Evolutionary conservation across 768 basidiomycete species (phyloP), one percentile per base, ranked within the genome.

Genomic region (Rhizopogon sp.): DNA sequence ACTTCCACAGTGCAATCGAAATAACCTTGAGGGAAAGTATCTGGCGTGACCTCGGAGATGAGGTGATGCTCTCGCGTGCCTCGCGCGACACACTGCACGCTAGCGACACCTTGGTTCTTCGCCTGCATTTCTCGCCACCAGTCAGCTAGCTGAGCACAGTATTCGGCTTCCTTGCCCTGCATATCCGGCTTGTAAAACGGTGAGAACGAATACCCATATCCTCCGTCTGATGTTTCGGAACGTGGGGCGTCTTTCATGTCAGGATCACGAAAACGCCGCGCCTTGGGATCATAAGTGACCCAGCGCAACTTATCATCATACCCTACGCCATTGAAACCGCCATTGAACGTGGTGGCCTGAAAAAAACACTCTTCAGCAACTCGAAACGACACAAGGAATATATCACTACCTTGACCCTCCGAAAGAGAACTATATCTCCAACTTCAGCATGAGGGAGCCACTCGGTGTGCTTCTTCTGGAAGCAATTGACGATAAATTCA

Each of bases 1-100:
- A 85, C 85, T 74, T 86, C 80, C 14, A 83, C 73, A 0, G 81
- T 84, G 46, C 84, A 85, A 53, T 86, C 75, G 63, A 87, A 85
- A 64, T 76, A 87, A 1, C 81, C 80, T 20, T 56, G 49, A 2
- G 80, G 79, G 10, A 66, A 66, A 17, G 70, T 67, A 46, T 73
- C 62, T 1, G 82, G 80, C 8, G 72, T 72, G 11, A 73, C 75
- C 43, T 84, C 79, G n/a, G 73, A 73, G 53, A 85, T 71, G 16
- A 84, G 65, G 25, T 73, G 68, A 58, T 84, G 84, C 42, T 67
- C 63, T 45, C 78, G 74, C 39, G 3, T 0, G 39, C 50, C 45
- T 43, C 22, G 17, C 6, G 3, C 31, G 20, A 53, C 43, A 43
- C 57, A 65, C 33, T 58, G 53, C 17, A 64, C 58, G 8, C 46